Evolutionary conservation across 805 yeast species (phyloP).

Genomic region (Ogataea salicorniae): DNA sequence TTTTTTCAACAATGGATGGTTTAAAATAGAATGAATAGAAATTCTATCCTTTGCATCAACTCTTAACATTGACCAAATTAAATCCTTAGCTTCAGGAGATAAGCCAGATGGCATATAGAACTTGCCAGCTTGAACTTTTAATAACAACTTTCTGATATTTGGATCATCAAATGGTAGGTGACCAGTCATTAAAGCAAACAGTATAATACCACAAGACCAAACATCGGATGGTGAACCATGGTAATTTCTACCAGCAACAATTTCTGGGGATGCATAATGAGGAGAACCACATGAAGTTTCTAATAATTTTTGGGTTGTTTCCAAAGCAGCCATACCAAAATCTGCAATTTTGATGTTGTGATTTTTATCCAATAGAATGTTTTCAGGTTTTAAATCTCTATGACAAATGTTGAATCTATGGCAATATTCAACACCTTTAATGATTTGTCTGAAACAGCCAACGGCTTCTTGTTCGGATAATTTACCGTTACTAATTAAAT

Average conservation of each 20-base stretch:
- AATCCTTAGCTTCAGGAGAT: conserved; percentile 60
- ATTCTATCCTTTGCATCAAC: conserved; percentile 71
- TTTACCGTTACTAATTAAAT: conserved; percentile 65
- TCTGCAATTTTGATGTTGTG: conserved; percentile 75
- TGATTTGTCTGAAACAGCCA: conserved; percentile 69
- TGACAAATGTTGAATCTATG: conserved; percentile 79
- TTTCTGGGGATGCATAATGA: conserved; percentile 86
- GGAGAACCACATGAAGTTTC: conserved; percentile 87
- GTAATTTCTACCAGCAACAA: conserved; percentile 70
- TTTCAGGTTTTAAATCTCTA: conserved; percentile 80
- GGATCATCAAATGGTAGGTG: conserved; percentile 83
- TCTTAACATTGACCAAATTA: conserved; percentile 59
- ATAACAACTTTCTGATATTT: conserved; percentile 60
- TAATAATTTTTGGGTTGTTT: conserved; percentile 60
- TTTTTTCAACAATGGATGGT: conserved; percentile 50
- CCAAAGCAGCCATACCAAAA: conserved; percentile 87
- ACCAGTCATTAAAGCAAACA: conserved; percentile 75
- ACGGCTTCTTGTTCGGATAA: conserved; percentile 70
- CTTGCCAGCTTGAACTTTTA: conserved; percentile 73
- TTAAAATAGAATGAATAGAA: conserved; percentile 57
- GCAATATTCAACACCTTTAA: conserved; percentile 74
- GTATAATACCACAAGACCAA: conserved; percentile 84
- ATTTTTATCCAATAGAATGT: conserved; percentile 58
- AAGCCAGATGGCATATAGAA: conserved; percentile 67
- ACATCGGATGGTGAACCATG: conserved; percentile 84